phyloP scores from a whole-genome alignment of 306 rosid genomes.

The Vachellia pachyceras region DNA sequence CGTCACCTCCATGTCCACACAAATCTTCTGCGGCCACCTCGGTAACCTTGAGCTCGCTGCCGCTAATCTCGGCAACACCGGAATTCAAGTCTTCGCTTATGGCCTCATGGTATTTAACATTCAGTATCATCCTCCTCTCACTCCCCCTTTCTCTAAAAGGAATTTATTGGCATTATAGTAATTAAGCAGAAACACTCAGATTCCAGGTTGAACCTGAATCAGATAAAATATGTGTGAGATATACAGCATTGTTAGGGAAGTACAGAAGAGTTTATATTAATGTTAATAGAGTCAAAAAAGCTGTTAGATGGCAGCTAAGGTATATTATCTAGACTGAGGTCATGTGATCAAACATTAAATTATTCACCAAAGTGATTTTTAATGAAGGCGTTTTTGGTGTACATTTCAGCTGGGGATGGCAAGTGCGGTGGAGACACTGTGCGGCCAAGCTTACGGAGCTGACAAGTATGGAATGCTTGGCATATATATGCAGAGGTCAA shows the following conservation, averaged over 20 bases:
- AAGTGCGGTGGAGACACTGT: constrained; percentile 66
- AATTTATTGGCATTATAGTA: background rate
- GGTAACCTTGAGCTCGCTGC: constrained; percentile 67
- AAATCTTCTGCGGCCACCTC: constrained; percentile 60
- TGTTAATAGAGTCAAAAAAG: too few species aligned
- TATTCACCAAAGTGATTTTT: too few species aligned
- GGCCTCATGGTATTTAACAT: constrained; percentile 52
- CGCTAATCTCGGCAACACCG: constrained; percentile 59
- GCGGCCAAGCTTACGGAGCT: constrained; percentile 75
- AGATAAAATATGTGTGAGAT: too few species aligned
- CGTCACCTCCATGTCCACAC: constrained; percentile 57
- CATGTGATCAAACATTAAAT: too few species aligned
- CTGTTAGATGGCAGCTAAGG: too few species aligned
- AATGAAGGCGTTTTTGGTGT: background rate
- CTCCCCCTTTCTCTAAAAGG: background rate
- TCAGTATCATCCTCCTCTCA: background rate
- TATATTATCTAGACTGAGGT: too few species aligned
- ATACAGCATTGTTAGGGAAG: too few species aligned
- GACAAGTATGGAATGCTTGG: constrained; percentile 53
- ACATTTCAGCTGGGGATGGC: constrained; percentile 61
- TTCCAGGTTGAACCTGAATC: background rate
- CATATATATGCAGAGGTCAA: constrained; percentile 55
- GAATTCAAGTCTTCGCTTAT: constrained; percentile 64
- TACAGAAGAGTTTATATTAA: too few species aligned
- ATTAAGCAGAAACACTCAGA: background rate